These are phyloP conservation scores for Chrysanthemum lavandulifolium DNA, from an alignment of 129 eudicot genomes.

Conservation along the genomic window DNA sequence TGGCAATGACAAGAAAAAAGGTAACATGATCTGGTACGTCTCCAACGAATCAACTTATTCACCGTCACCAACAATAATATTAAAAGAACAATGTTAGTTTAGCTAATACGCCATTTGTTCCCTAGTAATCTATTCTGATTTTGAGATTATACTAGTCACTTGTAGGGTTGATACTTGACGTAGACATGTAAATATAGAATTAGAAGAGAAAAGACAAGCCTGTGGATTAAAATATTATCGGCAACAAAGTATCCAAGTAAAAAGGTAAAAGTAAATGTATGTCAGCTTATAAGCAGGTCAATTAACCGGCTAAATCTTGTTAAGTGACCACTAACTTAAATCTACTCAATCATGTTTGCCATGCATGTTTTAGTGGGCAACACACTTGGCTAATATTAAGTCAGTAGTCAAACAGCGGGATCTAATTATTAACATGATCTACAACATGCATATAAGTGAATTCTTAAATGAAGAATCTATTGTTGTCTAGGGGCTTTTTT, in stretches of 20 bases:
- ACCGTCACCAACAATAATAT: constrained; percentile 9
- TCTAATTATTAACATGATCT: too few species aligned
- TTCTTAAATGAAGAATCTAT: too few species aligned
- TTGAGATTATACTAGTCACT: neutral
- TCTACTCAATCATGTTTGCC: too few species aligned
- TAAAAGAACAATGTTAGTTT: constrained; percentile 15
- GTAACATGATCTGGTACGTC: constrained; percentile 30
- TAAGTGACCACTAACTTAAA: too few species aligned
- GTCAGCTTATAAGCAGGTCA: neutral
- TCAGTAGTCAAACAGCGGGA: too few species aligned
- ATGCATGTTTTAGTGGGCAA: too few species aligned
- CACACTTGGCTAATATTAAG: too few species aligned
- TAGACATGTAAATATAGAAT: neutral
- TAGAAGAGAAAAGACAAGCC: neutral
- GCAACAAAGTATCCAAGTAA: neutral
- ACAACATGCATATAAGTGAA: too few species aligned
- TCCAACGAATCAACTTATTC: constrained; percentile 21
- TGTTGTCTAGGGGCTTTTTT: too few species aligned
- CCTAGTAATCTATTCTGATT: neutral
- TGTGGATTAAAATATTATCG: neutral
- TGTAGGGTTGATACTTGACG: neutral
- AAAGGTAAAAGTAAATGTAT: neutral
- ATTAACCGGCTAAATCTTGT: too few species aligned
- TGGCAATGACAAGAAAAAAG: constrained; percentile 28
- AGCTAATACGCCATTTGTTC: neutral